phyloP scores from a whole-genome alignment of 768 basidiomycete species.

The Tulasnella sp. region DNA sequence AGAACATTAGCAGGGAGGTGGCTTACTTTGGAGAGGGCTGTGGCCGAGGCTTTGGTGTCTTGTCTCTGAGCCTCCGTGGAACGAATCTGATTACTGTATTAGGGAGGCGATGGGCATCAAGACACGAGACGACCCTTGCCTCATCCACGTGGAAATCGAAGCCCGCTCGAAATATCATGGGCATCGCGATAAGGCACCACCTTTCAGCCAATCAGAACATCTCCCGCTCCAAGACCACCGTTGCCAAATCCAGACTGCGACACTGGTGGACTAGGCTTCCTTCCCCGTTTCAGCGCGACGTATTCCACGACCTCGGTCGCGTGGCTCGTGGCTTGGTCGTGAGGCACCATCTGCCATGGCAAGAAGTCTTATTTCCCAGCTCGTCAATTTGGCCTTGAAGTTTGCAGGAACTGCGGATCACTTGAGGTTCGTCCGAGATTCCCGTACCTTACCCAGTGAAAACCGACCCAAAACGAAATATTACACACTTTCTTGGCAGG shows the following conservation, averaged over 20 bases:
- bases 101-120: background rate
- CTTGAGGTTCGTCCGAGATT: background rate
- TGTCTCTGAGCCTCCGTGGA: background rate
- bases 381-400: constrained; percentile 9
- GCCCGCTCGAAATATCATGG: background rate
- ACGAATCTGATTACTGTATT: background rate
- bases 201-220: background rate
- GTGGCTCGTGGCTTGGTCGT: background rate
- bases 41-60: background rate
- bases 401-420: background rate
- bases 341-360: background rate
- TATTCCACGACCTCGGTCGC: constrained; percentile 2
- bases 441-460: background rate
- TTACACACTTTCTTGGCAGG: background rate
- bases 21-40: background rate
- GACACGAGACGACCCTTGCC: background rate
- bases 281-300: background rate
- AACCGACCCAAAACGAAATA: background rate
- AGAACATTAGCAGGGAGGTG: background rate
- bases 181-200: background rate
- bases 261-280: background rate
- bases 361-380: background rate
- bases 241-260: constrained; percentile 1
- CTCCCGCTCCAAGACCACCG: background rate
- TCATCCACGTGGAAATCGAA: background rate